Evolutionary conservation across 441 rosid genomes (phyloP), one percentile per base, ranked within the genome.

Genomic region (Populus hybrid): DNA sequence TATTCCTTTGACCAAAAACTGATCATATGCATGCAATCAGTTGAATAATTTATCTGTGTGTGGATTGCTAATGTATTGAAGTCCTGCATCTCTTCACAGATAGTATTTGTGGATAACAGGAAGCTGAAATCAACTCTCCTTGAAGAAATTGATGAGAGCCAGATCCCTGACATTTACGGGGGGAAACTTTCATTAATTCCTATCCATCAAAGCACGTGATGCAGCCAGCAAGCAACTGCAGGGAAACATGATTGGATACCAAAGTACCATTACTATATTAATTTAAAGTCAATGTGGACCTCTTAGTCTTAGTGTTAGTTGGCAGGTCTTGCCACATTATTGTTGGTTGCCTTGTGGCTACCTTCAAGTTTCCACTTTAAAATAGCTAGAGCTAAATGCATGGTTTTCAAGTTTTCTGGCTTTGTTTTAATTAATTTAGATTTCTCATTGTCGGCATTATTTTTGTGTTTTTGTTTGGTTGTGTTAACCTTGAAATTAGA

Each of bases 141-240:
- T 4, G 87, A 82, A 71, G 90, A 87, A 63, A 91, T 91, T 0
- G 92, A 91, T 4, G 91, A 91, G 80, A 85, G 87, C 81, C 92
- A 88, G 83, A 79, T 89, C 28, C 92, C 92, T 3, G 87, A 85
- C 14, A 83, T 70, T 65, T 91, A 85, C 32, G 94, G 93, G 69
- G 94, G 93, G 77, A 65, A 82, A 65, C 72, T 84, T 81, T 86
- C 87, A 16, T 72, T 91, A 64, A 83, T 87, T 80, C 89, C 92
- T 2, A 76, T 85, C 23, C 85, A 81, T 1, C 75, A 82, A 7
- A 21, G 36, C 82, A 79, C 3, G 23, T 30, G 36, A 76, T 3
- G 1, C 18, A 65, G 68, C 26, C 68, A 40, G 34, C 12, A 32
- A 75, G 34, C 24, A 2, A 36, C 10, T 20, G 23, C 5, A 12